Percentiles rank a stretch among this genome's conserved stretches.
phyloP scores from a whole-genome alignment of 495 filamentous ascomycete genomes.

The Trypethelium eluteriae region DNA sequence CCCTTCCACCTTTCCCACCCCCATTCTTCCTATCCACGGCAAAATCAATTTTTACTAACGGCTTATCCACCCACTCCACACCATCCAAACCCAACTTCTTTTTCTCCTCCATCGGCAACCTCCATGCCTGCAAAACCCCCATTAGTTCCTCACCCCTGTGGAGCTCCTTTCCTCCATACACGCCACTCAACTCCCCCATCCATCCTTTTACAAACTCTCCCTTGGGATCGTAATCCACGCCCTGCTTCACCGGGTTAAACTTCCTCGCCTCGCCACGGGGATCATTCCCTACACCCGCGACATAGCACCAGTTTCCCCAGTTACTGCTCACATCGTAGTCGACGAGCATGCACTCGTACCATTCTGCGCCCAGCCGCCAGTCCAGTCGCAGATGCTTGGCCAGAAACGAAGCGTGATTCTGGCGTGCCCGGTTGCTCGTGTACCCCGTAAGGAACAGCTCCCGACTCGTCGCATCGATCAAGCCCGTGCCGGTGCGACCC shows the following conservation, averaged over 20 bases:
- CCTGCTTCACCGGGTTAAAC: constrained; percentile 69
- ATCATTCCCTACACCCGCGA: constrained; percentile 66
- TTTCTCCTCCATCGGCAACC: constrained; percentile 44
- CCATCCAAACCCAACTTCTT: constrained; percentile 44
- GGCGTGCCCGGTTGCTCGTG: constrained; percentile 60
- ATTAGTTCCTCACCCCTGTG: constrained; percentile 38
- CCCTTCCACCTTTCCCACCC: constrained; percentile 23
- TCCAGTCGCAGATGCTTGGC: constrained; percentile 63
- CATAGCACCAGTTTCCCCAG: constrained; percentile 75
- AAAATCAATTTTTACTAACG: constrained; percentile 51
- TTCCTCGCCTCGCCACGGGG: constrained; percentile 54
- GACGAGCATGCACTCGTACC: constrained; percentile 61
- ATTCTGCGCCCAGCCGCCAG: constrained; percentile 70
- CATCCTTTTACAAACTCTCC: constrained; percentile 60
- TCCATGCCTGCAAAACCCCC: constrained; percentile 58
- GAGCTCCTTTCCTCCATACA: constrained; percentile 25
- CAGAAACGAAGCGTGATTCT: constrained; percentile 66
- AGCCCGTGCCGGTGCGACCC: constrained; percentile 58
- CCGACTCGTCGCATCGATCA: constrained; percentile 64
- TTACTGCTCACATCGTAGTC: constrained; percentile 67
- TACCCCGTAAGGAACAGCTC: constrained; percentile 65
- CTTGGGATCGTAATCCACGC: constrained; percentile 57
- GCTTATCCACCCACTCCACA: constrained; percentile 48
- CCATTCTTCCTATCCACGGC: constrained; percentile 38
- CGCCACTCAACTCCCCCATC: constrained; percentile 52